Base-by-base conservation (phyloP, 1,139 yeast genomes). In the Williopsis jadinii region DNA sequence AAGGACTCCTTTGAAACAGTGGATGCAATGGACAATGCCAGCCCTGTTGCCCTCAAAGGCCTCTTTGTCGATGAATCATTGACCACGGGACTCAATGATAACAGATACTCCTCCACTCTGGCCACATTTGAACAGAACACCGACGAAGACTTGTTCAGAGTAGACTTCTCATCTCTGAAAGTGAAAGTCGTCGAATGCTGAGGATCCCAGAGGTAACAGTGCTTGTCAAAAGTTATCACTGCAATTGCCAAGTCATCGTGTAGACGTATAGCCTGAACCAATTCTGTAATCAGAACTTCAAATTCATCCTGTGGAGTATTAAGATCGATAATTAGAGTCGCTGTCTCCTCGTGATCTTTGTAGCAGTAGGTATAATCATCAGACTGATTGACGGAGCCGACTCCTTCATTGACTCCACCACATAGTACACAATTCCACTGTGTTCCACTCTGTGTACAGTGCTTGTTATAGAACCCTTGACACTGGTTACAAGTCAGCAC, bases 391-490 rank as follows among this genome's bases (percentile, higher is more conserved):
- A 19, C 24, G 6, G 28, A 12, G 12, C n/a, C 35, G 3, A 10
- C 8, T 6, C 28, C 27, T 3, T 9, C 14, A 26, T 35, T 35
- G 10, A 8, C 11, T 26, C 27, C 28, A 14, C 37, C 37, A 29
- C 85, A 79, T 61, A 68, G 36, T 63, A 80, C 54, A 64, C 85
- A 79, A 32, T 68, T 64, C 84, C 84, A 79, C 36, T 73, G 67
- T 13, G 75, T 77, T 27, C 73, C 67, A 8, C 77, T 84, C 43
- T 77, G 67, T 30, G 68, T 64, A 49, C 81, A 75, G 55, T 74
- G 76, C 15, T 80, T 78, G 59, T 77, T 78, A 54, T 34, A 27
- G 36, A 34, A 79, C 43, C 64, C 67, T 51, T 72, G 64, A 61
- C 36, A 34, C 9, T 34, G 30, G 12, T 14, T 9, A 34, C 36